Percentiles rank a stretch among this genome's conserved stretches.
Evolutionary conservation across 2,329 filamentous ascomycete species (phyloP).

Genomic region (Aspergillus viridinutans): DNA sequence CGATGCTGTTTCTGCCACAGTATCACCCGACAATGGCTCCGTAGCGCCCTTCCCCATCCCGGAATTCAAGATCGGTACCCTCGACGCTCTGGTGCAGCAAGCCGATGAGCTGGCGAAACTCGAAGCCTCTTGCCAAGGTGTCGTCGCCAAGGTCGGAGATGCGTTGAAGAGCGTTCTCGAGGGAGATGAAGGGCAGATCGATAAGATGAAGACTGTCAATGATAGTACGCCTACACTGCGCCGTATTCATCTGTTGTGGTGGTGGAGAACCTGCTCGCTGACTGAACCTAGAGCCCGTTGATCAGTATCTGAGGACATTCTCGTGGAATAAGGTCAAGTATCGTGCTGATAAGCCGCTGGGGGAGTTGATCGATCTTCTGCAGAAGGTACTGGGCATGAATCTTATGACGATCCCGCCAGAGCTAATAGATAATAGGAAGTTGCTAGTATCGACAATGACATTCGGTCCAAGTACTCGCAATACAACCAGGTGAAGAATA

Average conservation of each 20-base stretch:
- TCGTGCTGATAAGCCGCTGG: constrained; percentile 82
- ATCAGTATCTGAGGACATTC: constrained; percentile 85
- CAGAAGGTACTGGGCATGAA: constrained; percentile 62
- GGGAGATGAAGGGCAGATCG: constrained; percentile 75
- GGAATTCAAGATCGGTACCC: constrained; percentile 94
- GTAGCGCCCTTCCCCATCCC: constrained; percentile 78
- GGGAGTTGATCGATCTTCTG: constrained; percentile 79
- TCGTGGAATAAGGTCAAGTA: constrained; percentile 98
- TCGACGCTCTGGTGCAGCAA: constrained; percentile 92
- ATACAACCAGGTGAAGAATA: constrained; percentile 88
- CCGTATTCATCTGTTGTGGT: neutral
- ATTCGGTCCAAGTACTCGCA: constrained; percentile 92
- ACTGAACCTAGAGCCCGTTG: constrained; percentile 71
- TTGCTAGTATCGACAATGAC: constrained; percentile 88
- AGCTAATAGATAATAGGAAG: constrained; percentile 58
- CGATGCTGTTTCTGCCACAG: constrained; percentile 66
- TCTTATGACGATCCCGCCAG: neutral
- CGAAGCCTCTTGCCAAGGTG: constrained; percentile 70
- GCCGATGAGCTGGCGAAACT: constrained; percentile 93
- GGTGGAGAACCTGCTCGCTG: constrained; percentile 8
- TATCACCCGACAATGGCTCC: constrained; percentile 69
- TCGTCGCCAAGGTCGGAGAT: constrained; percentile 84
- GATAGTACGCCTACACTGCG: constrained; percentile 62
- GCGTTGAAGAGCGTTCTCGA: constrained; percentile 78
- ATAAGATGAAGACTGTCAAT: constrained; percentile 87